Evolutionary conservation across 768 basidiomycete species (phyloP), one percentile per base, ranked within the genome.

Genomic region (Xanthoconium stramineum): DNA sequence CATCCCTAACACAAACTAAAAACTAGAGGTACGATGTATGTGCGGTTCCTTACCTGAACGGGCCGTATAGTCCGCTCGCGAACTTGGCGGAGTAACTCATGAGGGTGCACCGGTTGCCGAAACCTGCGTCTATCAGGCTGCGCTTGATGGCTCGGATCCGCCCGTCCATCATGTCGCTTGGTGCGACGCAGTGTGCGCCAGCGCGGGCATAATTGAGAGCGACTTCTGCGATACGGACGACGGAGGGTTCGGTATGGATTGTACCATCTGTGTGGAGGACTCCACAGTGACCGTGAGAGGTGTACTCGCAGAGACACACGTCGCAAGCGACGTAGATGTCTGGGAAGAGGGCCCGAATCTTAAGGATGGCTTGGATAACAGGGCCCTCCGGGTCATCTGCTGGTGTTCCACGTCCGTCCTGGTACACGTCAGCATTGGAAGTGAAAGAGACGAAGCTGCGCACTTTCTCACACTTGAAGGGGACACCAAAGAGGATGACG

Each of bases 81-180:
- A 99, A 99, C 72, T 99, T 99, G 58, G 97, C 97, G 10, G 92
- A 91, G 69, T 99, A 99, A 44, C 88, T 86, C 97, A 99, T 98
- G 50, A 99, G 79, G 7, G 89, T 88, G 71, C 91, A 94, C 66
- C 83, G 83, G 74, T 98, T 98, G 10, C 87, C 94, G 44, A 84
- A 78, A 17, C 94, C 93, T 42, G 81, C 81, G 56, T 91, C 87
- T 56, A 98, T 91, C 53, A 99, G 76, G 4, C 79, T 81, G 37
- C 83, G 78, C 71, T 99, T 99, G 74, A 99, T 98, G 14, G 85
- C 84, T 59, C 83, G 84, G 60, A 99, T 85, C 19, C 96, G 80
- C 0, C 96, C 97, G 69, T 99, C 97, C 94, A 98, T 98, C 97
- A 99, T 99, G 72, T 98, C 97, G 66, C 94, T 97, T 8, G 97